Percentiles rank a stretch among this genome's conserved stretches.
phyloP scores from a whole-genome alignment of 208 protist genomes.

The Leishmania major region DNA sequence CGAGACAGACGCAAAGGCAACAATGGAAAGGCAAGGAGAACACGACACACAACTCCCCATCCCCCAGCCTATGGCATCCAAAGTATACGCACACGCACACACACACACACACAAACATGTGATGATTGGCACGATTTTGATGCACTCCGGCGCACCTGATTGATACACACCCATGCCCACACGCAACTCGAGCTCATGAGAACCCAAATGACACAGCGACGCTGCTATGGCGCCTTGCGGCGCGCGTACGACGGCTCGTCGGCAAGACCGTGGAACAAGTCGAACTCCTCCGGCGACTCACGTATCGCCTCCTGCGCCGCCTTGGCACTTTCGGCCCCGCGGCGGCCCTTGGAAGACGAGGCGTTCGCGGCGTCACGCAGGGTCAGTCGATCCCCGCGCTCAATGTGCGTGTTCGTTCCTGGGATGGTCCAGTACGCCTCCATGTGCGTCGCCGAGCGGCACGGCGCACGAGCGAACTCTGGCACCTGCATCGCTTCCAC shows the following conservation, averaged over 20 bases:
- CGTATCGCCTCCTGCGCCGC: slow-evolving; percentile 78
- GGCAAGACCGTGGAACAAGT: slow-evolving; percentile 86
- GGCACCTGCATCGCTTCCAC: slow-evolving; percentile 85
- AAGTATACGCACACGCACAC: background rate
- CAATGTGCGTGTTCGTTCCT: slow-evolving; percentile 78
- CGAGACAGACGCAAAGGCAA: background rate
- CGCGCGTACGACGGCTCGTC: slow-evolving; percentile 67
- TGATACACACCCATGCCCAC: background rate
- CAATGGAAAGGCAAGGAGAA: background rate
- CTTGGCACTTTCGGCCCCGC: slow-evolving; percentile 44
- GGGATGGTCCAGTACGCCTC: slow-evolving; percentile 93
- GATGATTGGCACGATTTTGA: background rate
- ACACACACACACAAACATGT: background rate
- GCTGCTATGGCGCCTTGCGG: slow-evolving; percentile 33
- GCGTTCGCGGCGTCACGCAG: slow-evolving; percentile 26
- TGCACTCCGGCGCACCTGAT: background rate
- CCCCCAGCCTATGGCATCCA: background rate
- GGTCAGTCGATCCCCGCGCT: slow-evolving; percentile 69
- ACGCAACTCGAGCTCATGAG: background rate
- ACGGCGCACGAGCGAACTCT: slow-evolving; percentile 53
- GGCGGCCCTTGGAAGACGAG: slow-evolving; percentile 15
- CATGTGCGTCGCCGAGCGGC: slow-evolving; percentile 44
- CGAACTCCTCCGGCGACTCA: slow-evolving; percentile 77
- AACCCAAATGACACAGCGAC: background rate
- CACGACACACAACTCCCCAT: background rate